These are phyloP conservation scores for Colletotrichum higginsianum DNA, from an alignment of 2,329 filamentous ascomycete species.

Conservation along the genomic window DNA sequence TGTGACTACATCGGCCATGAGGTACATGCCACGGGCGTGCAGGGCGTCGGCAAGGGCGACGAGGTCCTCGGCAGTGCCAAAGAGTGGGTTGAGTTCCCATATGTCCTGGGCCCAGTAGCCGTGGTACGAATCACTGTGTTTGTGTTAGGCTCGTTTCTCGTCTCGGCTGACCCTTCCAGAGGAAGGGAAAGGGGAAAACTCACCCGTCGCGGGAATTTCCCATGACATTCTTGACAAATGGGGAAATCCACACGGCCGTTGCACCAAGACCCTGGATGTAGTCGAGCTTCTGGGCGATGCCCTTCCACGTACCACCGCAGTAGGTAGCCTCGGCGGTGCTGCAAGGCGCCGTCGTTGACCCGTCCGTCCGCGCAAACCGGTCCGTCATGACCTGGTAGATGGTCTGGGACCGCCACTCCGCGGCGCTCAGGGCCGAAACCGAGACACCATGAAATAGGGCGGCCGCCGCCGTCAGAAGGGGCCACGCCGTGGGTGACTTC, in stretches of 20 bases:
- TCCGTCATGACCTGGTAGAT: constrained; percentile 74
- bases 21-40: constrained; percentile 67
- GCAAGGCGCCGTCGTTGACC: constrained; percentile 61
- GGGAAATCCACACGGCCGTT: constrained; percentile 72
- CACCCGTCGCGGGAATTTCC: constrained; percentile 26
- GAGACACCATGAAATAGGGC: constrained; percentile 12
- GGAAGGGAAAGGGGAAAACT: constrained; percentile 17
- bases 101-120: constrained; percentile 70
- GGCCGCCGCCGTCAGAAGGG: constrained; percentile 14
- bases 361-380: constrained; percentile 65
- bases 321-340: constrained; percentile 61
- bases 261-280: constrained; percentile 76
- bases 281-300: constrained; percentile 71
- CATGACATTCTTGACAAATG: constrained; percentile 62
- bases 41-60: constrained; percentile 68
- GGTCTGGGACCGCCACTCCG: constrained; percentile 66
- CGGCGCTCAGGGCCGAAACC: constrained; percentile 44
- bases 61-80: constrained; percentile 72
- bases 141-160: constrained; percentile 46
- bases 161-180: neutral
- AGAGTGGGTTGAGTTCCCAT: constrained; percentile 69
- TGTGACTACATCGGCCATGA: constrained; percentile 74
- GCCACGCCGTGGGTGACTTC: constrained; percentile 16
- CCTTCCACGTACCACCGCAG: constrained; percentile 74
- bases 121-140: constrained; percentile 62